Base-by-base conservation (phyloP, 108 stramenopile genomes). In the Pseudonitzschia multiseries region DNA sequence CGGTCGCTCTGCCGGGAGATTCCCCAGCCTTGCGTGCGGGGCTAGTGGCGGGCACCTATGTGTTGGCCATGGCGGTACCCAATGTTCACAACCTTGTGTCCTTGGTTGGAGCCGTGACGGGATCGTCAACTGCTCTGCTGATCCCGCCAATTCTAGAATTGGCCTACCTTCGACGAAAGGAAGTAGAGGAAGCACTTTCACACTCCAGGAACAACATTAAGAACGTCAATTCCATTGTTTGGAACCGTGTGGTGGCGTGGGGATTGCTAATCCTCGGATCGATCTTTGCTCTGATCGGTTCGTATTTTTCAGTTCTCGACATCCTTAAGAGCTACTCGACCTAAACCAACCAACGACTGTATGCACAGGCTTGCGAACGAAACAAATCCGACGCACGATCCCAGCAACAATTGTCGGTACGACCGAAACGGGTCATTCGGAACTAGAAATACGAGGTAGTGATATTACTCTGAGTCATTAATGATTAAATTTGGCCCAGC, bases 121-220 rank as follows among this genome's bases (percentile, higher is more conserved):
- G 90, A 20, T 86, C 84, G 13, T 79, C 83, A 5, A 81, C 87
- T 0, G 90, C 87, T 0, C 65, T 91, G 24, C 52, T 91, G 29
- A 83, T 91, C 62, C 90, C 90, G 14, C 90, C 90, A 22, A 69
- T 88, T 53, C 66, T 90, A 27, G 83, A 89, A 73, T 64, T 86
- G 22, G 85, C 83, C 42, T 78, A 66, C 57, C 72, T 86, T 61
- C 54, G 67, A 44, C 81, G 83, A 32, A 46, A 74, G 13, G 80
- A 86, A 79, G 29, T 62, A 22, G 20, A 48, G 31, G 51, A 21
- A 41, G n/a, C n/a, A n/a, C n/a, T n/a, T n/a, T n/a, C n/a, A n/a
- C 15, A 72, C 59, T 12, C 28, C 71, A 42, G 28, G 9, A 48
- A 13, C 26, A 44, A 67, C 62, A 31, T 46, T 29, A 72, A 67